Evolutionary conservation across 495 filamentous ascomycete genomes (phyloP).

Genomic region (Lophiostoma macrostomum): DNA sequence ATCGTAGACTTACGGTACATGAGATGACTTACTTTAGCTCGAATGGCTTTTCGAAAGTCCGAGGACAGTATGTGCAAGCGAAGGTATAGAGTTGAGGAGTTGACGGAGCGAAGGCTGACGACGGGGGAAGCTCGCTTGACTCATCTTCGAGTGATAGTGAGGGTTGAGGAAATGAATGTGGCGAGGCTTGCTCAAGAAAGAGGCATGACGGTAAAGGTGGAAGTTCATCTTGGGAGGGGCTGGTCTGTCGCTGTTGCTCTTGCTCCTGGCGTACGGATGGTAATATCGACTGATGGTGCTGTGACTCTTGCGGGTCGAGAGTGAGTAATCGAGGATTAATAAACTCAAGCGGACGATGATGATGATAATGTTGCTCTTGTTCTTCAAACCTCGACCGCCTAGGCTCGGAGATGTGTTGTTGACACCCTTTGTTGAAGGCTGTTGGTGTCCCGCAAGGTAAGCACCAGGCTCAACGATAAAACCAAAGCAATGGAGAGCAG

Average conservation of each 20-base stretch:
- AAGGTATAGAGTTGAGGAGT: not conserved
- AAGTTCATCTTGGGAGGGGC: not conserved
- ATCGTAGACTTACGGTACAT: not conserved
- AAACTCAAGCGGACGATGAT: not conserved
- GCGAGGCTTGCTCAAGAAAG: not conserved
- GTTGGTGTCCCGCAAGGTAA: not conserved
- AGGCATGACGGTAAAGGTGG: not conserved
- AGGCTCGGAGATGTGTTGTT: not conserved
- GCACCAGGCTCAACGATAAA: too few species aligned
- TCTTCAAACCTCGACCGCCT: not conserved
- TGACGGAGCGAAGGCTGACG: not conserved
- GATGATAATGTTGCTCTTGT: not conserved
- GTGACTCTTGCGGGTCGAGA: not conserved
- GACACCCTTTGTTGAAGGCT: not conserved
- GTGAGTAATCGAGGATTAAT: not conserved
- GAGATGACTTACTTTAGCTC: conserved; percentile 6
- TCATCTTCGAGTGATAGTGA: not conserved
- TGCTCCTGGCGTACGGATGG: not conserved
- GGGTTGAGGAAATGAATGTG: not conserved
- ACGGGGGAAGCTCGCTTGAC: not conserved
- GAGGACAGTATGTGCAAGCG: not conserved
- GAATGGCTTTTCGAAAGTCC: not conserved
- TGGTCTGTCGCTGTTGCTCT: not conserved
- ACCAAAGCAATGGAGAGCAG: too few species aligned
- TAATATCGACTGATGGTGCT: not conserved